phyloP scores from a whole-genome alignment of 2,329 filamentous ascomycete species.

The Mycosphaerella sp. region DNA sequence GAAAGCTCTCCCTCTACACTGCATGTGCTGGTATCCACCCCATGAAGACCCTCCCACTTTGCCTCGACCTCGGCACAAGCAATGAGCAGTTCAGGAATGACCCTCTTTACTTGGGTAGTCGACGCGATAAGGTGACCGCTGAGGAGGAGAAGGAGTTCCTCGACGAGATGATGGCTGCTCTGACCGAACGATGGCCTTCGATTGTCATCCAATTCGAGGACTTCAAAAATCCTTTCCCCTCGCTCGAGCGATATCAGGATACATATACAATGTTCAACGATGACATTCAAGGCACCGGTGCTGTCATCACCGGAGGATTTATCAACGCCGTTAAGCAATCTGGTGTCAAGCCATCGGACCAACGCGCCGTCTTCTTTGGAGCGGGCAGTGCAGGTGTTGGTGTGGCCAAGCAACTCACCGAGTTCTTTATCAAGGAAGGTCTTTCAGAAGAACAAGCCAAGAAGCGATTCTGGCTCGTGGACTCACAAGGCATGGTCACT shows the following conservation, averaged over 20 bases:
- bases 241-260: conserved; percentile 81
- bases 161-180: conserved; percentile 94
- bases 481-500: conserved; percentile 85
- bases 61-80: conserved; percentile 57
- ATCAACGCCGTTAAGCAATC: conserved; percentile 75
- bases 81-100: conserved; percentile 64
- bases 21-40: conserved; percentile 93
- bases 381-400: conserved; percentile 93
- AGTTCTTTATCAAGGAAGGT: conserved; percentile 91
- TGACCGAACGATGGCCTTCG: conserved; percentile 66
- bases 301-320: conserved; percentile 82
- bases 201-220: conserved; percentile 91
- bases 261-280: conserved; percentile 97
- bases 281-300: conserved; percentile 94
- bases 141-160: conserved; percentile 84
- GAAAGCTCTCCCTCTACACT: conserved; percentile 92
- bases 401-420: conserved; percentile 95
- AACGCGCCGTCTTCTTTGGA: conserved; percentile 92
- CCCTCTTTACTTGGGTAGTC: conserved; percentile 84
- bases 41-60: conserved; percentile 57
- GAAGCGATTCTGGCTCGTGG: conserved; percentile 93
- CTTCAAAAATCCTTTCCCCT: conserved; percentile 95
- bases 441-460: conserved; percentile 80
- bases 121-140: conserved; percentile 70
- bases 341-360: conserved; percentile 77